Evolutionary conservation across 2,329 filamentous ascomycete species (phyloP).

Genomic region (Tolypocladium guangdongense): DNA sequence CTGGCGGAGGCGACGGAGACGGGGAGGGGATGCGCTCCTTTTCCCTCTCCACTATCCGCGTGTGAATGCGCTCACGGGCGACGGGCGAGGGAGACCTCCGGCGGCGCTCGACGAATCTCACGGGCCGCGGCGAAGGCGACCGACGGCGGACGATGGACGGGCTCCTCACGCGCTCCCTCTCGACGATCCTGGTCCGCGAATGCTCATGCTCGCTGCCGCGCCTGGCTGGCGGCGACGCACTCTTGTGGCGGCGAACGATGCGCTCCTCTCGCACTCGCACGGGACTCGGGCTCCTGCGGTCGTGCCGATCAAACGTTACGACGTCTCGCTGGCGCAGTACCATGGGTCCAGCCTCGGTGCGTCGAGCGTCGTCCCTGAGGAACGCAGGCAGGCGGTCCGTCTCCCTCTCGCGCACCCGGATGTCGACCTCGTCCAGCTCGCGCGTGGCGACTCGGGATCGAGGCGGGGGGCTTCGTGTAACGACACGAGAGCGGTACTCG

Average conservation of each 20-base stretch:
- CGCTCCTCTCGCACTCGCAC: slow-evolving; percentile 31
- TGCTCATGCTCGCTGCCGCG: slow-evolving; percentile 22
- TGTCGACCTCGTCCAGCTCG: slow-evolving; percentile 26
- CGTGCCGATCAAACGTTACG: slow-evolving; percentile 41
- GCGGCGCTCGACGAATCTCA: slow-evolving; percentile 26
- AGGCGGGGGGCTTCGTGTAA: slow-evolving; percentile 16
- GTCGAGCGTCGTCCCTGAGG: slow-evolving; percentile 37
- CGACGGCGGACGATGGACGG: slow-evolving; percentile 21
- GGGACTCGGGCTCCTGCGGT: slow-evolving; percentile 32
- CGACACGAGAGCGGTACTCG: slow-evolving; percentile 14
- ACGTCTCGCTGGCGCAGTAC: slow-evolving; percentile 45
- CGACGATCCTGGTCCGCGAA: slow-evolving; percentile 24
- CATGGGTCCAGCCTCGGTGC: slow-evolving; percentile 37
- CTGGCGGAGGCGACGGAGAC: slow-evolving; percentile 45
- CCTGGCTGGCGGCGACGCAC: slow-evolving; percentile 25
- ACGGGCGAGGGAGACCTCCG: slow-evolving; percentile 26
- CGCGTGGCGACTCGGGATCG: slow-evolving; percentile 5
- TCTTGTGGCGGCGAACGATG: slow-evolving; percentile 30
- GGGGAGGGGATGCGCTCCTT: slow-evolving; percentile 30
- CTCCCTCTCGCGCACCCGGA: slow-evolving; percentile 33
- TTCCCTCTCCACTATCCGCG: slow-evolving; percentile 38
- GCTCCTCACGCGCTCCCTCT: slow-evolving; percentile 27
- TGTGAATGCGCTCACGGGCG: slow-evolving; percentile 35
- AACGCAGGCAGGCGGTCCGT: slow-evolving; percentile 37
- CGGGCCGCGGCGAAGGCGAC: slow-evolving; percentile 16